Evolutionary conservation across 2,329 filamentous ascomycete species (phyloP), one percentile per base, ranked within the genome.

Genomic region (Scedosporium apiospermum): DNA sequence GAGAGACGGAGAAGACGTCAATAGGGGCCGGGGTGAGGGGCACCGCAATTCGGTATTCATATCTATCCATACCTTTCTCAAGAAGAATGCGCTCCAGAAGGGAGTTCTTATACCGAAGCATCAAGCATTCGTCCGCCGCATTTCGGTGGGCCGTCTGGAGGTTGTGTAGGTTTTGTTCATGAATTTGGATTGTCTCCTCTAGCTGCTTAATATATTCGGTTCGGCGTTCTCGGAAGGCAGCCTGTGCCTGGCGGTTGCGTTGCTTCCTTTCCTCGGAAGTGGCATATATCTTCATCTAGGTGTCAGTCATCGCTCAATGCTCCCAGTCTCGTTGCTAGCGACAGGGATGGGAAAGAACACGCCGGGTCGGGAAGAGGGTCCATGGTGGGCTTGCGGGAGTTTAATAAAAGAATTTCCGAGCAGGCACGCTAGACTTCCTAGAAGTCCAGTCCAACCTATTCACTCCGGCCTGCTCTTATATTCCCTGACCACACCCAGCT

Each of bases 121-220:
- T 98, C 71, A 98, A 78, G 74, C 95, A 98, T 76, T 98, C 95
- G 75, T 98, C 95, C 63, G 93, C 92, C 63, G 95, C 95, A 71
- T 87, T 93, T 69, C 95, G 90, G 73, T 98, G 95, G 67, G 92
- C 96, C 71, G 93, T 90, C 77, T 98, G 95, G 64, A 99, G 82
- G 71, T 87, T 96, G 69, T 96, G 90, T 63, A 98, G 82, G 69
- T 91, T 93, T 70, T 96, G 91, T 77, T 99, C 95, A 81, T 98
- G 93, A 69, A 95, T 90, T 71, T 95, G 93, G 76, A 99, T 98
- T 63, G 93, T 96, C 69, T 93, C 91, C 78, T 99, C 95, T 27
- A 99, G 84, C 76, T 99, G 95, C 79, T 98, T 98, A 79, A 99
- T 99, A 76, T 99, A 99, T 80, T 99, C 95, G 62, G 93, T 98